Evolutionary conservation across 352 stramenopile species (phyloP).

Genomic region (Globisporangium apiculatum): DNA sequence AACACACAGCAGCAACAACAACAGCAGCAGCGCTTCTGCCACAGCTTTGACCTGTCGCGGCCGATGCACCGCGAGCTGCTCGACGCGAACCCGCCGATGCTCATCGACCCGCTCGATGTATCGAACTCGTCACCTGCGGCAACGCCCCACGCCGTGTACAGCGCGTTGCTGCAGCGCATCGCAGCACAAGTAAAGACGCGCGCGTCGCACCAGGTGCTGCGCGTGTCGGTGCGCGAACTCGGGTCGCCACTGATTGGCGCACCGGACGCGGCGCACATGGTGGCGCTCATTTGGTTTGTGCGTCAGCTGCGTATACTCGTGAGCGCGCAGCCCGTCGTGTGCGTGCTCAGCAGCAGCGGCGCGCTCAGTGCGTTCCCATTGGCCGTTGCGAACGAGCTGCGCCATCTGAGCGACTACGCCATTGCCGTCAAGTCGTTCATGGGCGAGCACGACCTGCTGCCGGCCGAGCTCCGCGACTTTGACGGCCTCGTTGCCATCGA

Average conservation of each 20-base stretch:
- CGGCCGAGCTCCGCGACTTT: constrained; percentile 52
- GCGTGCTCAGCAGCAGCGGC: constrained; percentile 16
- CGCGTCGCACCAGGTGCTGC: constrained; percentile 22
- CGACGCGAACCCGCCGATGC: constrained; percentile 26
- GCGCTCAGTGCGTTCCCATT: constrained; percentile 18
- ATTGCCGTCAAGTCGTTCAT: constrained; percentile 52
- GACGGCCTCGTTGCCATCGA: constrained; percentile 45
- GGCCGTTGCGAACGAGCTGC: constrained; percentile 36
- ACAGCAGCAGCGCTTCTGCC: constrained; percentile 40
- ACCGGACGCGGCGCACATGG: constrained; percentile 29
- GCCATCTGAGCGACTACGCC: constrained; percentile 50
- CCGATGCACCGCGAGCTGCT: constrained; percentile 47
- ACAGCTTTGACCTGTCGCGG: constrained; percentile 67
- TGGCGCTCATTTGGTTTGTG: constrained; percentile 31
- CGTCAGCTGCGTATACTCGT: constrained; percentile 24
- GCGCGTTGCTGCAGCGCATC: constrained; percentile 18
- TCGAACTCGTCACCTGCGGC: neutral
- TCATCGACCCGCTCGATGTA: constrained; percentile 17
- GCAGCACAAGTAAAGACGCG: constrained; percentile 11
- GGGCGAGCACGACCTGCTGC: constrained; percentile 47
- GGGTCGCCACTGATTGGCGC: constrained; percentile 35
- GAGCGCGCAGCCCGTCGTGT: constrained; percentile 15
- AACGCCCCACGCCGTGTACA: constrained; percentile 18
- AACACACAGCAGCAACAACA: constrained; percentile 5
- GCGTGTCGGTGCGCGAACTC: constrained; percentile 34